These are phyloP conservation scores for Globisporangium polare DNA, from an alignment of 352 stramenopile species.

Conservation along the genomic window DNA sequence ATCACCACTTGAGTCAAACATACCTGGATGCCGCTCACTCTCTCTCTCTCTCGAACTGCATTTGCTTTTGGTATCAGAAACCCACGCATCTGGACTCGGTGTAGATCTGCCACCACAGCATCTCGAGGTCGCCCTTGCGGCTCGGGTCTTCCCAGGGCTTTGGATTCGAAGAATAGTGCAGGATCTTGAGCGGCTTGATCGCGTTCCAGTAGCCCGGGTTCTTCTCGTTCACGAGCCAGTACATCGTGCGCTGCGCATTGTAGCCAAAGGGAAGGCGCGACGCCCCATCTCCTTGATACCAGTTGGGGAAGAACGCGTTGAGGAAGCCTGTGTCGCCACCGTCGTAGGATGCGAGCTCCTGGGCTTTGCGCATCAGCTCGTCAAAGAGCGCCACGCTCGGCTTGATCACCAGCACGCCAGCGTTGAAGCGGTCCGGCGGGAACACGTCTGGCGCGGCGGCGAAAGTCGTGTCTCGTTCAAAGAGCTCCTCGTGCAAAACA, in stretches of 20 bases:
- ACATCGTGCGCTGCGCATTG: conserved; percentile 82
- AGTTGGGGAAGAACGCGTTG: conserved; percentile 79
- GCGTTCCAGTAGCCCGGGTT: conserved; percentile 73
- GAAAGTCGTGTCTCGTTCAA: conserved; percentile 56
- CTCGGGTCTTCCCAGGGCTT: conserved; percentile 37
- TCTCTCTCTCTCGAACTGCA: too few species aligned
- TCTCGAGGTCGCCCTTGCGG: conserved; percentile 39
- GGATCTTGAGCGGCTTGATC: conserved; percentile 37
- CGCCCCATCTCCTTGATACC: conserved; percentile 44
- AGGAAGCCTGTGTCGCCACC: conserved; percentile 82
- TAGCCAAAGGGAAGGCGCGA: conserved; percentile 69
- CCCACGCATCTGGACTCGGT: conserved; percentile 24
- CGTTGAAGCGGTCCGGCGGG: conserved; percentile 84
- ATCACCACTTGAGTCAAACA: background rate
- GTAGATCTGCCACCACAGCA: conserved; percentile 44
- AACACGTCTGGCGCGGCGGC: conserved; percentile 82
- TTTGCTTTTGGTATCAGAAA: conserved; percentile 2
- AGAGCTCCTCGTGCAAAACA: conserved; percentile 21
- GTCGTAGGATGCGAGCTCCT: conserved; percentile 58
- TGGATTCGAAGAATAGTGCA: conserved; percentile 38
- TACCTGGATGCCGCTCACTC: background rate
- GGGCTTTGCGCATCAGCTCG: conserved; percentile 42
- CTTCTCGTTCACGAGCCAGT: conserved; percentile 71
- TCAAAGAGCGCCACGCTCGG: conserved; percentile 43
- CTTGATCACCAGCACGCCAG: conserved; percentile 69